phyloP scores from a whole-genome alignment of 2,329 filamentous ascomycete species.

The Ophiosphaerella herpotricha region DNA sequence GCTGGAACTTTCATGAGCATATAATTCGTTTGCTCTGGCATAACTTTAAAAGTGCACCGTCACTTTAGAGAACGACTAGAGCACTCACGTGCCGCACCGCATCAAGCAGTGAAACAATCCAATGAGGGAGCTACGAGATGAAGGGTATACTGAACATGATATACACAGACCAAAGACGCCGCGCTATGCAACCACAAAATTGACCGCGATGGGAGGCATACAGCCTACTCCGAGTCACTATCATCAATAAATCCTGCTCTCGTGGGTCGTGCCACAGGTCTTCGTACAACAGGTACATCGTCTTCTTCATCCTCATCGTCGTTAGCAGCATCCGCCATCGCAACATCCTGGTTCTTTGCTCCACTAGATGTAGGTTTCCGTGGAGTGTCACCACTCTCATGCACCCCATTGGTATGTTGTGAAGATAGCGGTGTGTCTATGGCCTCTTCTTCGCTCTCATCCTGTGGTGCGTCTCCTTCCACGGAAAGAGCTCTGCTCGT shows the following conservation, averaged over 20 bases:
- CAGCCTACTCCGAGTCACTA: constrained; percentile 48
- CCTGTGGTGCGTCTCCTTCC: constrained; percentile 18
- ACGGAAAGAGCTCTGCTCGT: constrained; percentile 37
- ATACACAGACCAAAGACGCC: constrained; percentile 22
- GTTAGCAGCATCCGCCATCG: constrained; percentile 32
- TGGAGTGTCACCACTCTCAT: constrained; percentile 20
- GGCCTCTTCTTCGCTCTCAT: constrained; percentile 37
- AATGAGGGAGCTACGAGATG: constrained; percentile 1
- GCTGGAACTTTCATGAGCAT: too few relatives aligned
- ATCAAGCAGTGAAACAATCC: background rate
- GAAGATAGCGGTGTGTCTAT: constrained; percentile 50
- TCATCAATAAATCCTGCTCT: constrained; percentile 52
- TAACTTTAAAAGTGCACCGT: background rate
- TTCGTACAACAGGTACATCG: constrained; percentile 41
- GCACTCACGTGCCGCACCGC: too few relatives aligned
- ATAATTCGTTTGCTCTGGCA: too few relatives aligned
- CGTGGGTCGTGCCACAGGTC: constrained; percentile 42
- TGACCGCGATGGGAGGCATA: background rate
- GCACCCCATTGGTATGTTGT: constrained; percentile 28
- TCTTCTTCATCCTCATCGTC: constrained; percentile 50
- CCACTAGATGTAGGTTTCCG: constrained; percentile 4
- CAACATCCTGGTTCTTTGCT: constrained; percentile 20
- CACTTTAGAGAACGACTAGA: background rate
- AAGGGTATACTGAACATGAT: constrained; percentile 29
- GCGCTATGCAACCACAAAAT: constrained; percentile 12